phyloP scores from a whole-genome alignment of 139 green algal species.

The Haematococcus lacustris region DNA sequence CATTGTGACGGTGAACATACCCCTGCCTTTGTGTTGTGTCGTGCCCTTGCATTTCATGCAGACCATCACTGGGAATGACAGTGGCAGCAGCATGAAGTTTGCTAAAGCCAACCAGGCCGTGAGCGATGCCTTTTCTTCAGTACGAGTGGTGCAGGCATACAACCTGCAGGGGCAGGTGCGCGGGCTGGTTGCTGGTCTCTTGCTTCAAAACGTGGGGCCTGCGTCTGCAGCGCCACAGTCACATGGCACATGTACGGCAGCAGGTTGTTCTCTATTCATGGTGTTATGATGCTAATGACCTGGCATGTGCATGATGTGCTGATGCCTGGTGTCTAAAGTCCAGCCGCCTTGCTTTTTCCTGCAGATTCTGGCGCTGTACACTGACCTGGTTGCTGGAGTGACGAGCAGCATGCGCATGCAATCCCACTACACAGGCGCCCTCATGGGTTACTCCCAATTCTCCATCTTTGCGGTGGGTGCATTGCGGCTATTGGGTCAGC shows the following conservation, averaged over 20 bases:
- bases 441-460: constrained; percentile 38
- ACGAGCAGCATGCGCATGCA: constrained; percentile 2
- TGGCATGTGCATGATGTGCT: too few relatives aligned
- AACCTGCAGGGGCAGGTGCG: constrained; percentile 54
- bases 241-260: too few relatives aligned
- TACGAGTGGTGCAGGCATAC: constrained; percentile 64
- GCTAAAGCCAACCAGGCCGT: constrained; percentile 60
- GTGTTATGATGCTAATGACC: too few relatives aligned
- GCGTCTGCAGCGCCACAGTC: too few relatives aligned
- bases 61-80: constrained; percentile 10
- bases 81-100: constrained; percentile 39
- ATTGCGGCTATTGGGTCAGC: too few relatives aligned
- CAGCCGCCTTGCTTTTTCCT: not conserved
- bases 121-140: constrained; percentile 56
- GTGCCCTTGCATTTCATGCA: not conserved
- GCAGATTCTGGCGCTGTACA: constrained; percentile 9
- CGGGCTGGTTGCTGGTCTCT: not conserved
- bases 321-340: too few relatives aligned
- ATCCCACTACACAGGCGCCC: constrained; percentile 5
- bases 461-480: constrained; percentile 49
- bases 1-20: too few relatives aligned
- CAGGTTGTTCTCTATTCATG: too few relatives aligned
- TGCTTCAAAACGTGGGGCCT: too few relatives aligned
- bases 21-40: too few relatives aligned
- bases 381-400: not conserved